Evolutionary conservation across 495 filamentous ascomycete species (phyloP).

Genomic region (Neurospora discreta): DNA sequence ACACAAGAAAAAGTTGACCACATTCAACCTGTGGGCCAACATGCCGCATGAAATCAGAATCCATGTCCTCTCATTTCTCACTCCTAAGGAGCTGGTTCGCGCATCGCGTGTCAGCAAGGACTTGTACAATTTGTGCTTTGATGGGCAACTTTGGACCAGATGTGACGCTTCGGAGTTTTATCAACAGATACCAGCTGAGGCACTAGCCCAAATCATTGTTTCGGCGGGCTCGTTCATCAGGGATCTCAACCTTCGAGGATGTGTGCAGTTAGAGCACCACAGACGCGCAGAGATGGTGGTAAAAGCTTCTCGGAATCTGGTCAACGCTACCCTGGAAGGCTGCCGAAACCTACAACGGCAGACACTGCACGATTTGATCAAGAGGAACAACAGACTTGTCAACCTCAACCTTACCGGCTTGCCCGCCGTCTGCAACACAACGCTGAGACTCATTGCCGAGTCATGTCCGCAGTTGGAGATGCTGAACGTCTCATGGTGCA

Average conservation of each 20-base stretch:
- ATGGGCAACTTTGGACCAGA: slow-evolving; percentile 84
- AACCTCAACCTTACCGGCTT: slow-evolving; percentile 81
- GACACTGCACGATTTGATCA: slow-evolving; percentile 69
- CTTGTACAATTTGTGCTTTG: slow-evolving; percentile 82
- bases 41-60: slow-evolving; percentile 79
- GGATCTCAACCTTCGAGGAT: slow-evolving; percentile 65
- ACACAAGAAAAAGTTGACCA: slow-evolving; percentile 34
- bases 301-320: slow-evolving; percentile 72
- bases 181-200: slow-evolving; percentile 68
- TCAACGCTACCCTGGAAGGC: slow-evolving; percentile 78
- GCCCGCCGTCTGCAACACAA: slow-evolving; percentile 65
- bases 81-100: slow-evolving; percentile 72
- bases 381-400: slow-evolving; percentile 62
- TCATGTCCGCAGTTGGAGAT: slow-evolving; percentile 71
- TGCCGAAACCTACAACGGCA: slow-evolving; percentile 69
- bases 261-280: slow-evolving; percentile 59
- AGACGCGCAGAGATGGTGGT: slow-evolving; percentile 67
- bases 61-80: slow-evolving; percentile 62
- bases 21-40: slow-evolving; percentile 65
- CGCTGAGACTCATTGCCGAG: slow-evolving; percentile 77
- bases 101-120: slow-evolving; percentile 67
- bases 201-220: slow-evolving; percentile 74
- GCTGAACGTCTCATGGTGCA: slow-evolving; percentile 89
- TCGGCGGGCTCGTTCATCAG: slow-evolving; percentile 79
- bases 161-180: slow-evolving; percentile 86